Base-by-base conservation (phyloP, 257 asterid species). In the Solanum ahanhuiri region DNA sequence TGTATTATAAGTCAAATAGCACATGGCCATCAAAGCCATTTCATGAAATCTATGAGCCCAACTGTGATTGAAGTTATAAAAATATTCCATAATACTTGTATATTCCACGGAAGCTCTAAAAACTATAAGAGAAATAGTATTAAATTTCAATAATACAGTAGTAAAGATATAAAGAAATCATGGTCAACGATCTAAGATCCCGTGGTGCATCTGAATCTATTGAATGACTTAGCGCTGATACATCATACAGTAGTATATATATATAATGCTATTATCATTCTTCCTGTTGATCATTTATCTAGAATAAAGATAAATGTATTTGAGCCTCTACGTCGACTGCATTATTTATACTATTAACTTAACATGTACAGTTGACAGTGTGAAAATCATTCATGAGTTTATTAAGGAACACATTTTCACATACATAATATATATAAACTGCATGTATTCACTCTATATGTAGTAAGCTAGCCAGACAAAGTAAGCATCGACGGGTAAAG, bases 21-120 rank as follows among this genome's bases (percentile, higher is more conserved):
- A 86, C 87, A 73, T 86, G 86, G 45, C 63, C 81, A 79, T 79
- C 84, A 48, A 79, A 79, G 67, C 67, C 28, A 79, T 87, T 48
- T 83, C 66, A 28, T 35, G 85, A 82, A 34, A 67, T 70, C 75
- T 67, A 66, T 18, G 83, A 67, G 63, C 58, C 45, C 34, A 60
- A 54, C 60, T 79, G 83, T 76, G 54, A 75, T 39, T 71, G 45
- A 71, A 33, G 81, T 33, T 18, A 73, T 35, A 35, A 17, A 76
- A 35, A 45, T 45, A 79, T 79, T 79, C 66, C 84, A 28, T 17
- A 45, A 28, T 45, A 79, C 66, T 79, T 45, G 18, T 45, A 79
- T 79, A 79, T 79, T 79, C 67, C 28, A 79, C 3, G 67, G 39
- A 79, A 79, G 84, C 84, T 79, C 84, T 17, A 35, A 79, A 79